phyloP scores from a whole-genome alignment of 768 basidiomycete genomes.

The Panaeolus cyanescens region DNA sequence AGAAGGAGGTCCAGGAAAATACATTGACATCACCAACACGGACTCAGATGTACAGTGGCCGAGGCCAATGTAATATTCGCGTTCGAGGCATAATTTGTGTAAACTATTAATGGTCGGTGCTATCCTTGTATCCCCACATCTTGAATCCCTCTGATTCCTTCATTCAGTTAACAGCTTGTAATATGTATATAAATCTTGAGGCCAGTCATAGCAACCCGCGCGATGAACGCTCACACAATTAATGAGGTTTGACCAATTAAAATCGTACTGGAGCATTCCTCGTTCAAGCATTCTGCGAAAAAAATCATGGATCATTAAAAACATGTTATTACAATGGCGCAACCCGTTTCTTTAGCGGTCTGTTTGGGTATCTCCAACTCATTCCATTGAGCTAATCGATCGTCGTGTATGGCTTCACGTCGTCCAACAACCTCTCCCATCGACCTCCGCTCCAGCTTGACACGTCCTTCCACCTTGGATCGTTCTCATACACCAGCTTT shows the following conservation, averaged over 20 bases:
- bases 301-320: too few species aligned
- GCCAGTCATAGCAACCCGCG: too few species aligned
- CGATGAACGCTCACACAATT: too few species aligned
- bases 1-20: constrained; percentile 71
- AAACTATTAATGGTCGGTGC: constrained; percentile 7
- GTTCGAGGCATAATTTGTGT: not conserved
- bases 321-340: too few species aligned
- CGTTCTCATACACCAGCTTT: constrained; percentile 26
- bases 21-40: constrained; percentile 71
- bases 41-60: constrained; percentile 72
- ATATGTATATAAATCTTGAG: too few species aligned
- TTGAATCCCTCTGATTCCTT: too few species aligned
- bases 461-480: constrained; percentile 32
- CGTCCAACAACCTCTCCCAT: constrained; percentile 26
- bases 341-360: too few species aligned
- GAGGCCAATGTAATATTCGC: constrained; percentile 52
- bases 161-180: too few species aligned
- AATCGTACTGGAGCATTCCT: too few species aligned
- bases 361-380: too few species aligned
- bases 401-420: constrained; percentile 18
- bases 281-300: too few species aligned
- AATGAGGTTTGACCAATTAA: too few species aligned
- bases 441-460: constrained; percentile 28
- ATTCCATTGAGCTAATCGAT: not conserved
- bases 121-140: not conserved